These are phyloP conservation scores for Leucoagaricus sp. DNA, from an alignment of 1,284 basidiomycete genomes.

Conservation along the genomic window DNA sequence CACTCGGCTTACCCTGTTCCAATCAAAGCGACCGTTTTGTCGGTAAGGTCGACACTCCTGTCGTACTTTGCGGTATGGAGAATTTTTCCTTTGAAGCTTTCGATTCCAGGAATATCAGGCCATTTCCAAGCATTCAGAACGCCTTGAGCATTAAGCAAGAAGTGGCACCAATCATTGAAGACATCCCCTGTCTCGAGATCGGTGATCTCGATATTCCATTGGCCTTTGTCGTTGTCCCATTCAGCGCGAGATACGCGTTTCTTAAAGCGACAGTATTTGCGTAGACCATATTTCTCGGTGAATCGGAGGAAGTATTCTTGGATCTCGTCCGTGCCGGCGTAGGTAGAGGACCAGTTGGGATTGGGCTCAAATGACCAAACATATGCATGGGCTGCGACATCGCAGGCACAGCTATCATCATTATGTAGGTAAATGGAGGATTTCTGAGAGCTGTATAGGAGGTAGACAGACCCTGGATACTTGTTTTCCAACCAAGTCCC, in stretches of 20 bases:
- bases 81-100: conserved; percentile 41
- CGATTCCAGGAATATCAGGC: conserved; percentile 43
- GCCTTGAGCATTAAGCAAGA: conserved; percentile 34
- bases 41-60: conserved; percentile 37
- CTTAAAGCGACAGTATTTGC: conserved; percentile 31
- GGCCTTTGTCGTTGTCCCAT: conserved; percentile 30
- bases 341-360: conserved; percentile 29
- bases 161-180: conserved; percentile 29
- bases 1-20: conserved; percentile 49
- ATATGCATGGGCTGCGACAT: conserved; percentile 31
- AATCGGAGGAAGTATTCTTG: conserved; percentile 28
- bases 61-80: conserved; percentile 52
- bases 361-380: conserved; percentile 34
- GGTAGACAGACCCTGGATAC: conserved; percentile 25
- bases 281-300: conserved; percentile 28
- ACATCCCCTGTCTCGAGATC: conserved; percentile 23
- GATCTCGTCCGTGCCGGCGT: conserved; percentile 32
- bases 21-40: conserved; percentile 48
- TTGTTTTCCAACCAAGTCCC: conserved; percentile 38
- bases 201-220: conserved; percentile 30
- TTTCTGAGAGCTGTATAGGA: background rate
- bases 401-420: conserved; percentile 31
- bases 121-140: conserved; percentile 36
- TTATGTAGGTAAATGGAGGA: background rate
- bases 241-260: conserved; percentile 29